Evolutionary conservation across 2,329 filamentous ascomycete genomes (phyloP), one percentile per base, ranked within the genome.

Genomic region (Teratosphaeria epicoccoides): DNA sequence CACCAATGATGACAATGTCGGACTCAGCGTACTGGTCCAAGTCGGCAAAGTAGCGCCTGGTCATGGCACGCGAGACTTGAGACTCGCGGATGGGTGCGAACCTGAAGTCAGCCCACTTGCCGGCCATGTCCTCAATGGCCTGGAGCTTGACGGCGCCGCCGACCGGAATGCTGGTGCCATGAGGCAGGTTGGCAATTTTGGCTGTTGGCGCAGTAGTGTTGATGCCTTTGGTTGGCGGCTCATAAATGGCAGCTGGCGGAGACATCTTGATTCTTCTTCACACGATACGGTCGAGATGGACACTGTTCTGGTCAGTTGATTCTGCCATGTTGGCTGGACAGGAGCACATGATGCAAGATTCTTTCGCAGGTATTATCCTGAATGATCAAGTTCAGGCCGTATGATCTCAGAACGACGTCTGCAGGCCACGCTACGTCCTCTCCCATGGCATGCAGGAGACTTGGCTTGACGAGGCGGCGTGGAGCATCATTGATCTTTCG

Each of bases 331-430:
- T 51, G 54, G 58, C 61, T 64, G 63, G 60, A 24, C 64, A 62
- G 68, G 69, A 72, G 74, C 75, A 79, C 54, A 61, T 61, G 60
- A 63, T 59, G 73, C 80, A 80, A 87, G 93, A 67, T 95, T 85
- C 89, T 95, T 93, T 89, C 89, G 89, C 89, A 89, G 86, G 88
- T 88, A 93, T 93, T 91, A 91, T 90, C 88, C 86, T 64, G 87
- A 90, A 61, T 40, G 87, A 90, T 91, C 87, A 91, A 91, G 87
- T 91, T 88, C 75, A 77, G 76, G 84, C 88, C 87, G 87, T 93
- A 85, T 93, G 82, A 83, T 93, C 86, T 91, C 84, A 88, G 81
- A 77, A 74, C 74, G 71, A 72, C 52, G 49, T 46, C 29, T 46
- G 37, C 40, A 43, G 44, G 28, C 51, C 56, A 52, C 51, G 47